Evolutionary conservation across 495 filamentous ascomycete species (phyloP), one percentile per base, ranked within the genome.

Genomic region (Eremomyces bilateralis): DNA sequence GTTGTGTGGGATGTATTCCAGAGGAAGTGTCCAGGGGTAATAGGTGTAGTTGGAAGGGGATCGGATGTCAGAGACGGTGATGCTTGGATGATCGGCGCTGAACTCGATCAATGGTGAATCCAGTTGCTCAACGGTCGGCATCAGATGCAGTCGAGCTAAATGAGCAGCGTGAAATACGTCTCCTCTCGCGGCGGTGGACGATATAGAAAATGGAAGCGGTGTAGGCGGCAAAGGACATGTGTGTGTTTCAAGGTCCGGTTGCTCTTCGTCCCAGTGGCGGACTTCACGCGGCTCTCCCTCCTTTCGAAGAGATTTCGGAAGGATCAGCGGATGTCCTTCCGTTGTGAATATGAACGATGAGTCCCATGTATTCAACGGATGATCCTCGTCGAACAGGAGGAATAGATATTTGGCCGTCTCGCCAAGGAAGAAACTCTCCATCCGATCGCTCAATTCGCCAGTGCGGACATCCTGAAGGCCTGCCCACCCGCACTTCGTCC

Each of bases 381-480:
- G 88, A 12, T 71, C 63, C 21, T 68, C 63, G 33, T 88, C 77
- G 53, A 85, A 95, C 1, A 95, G 66, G 25, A 97, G 58, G 41
- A 82, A 91, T 35, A 97, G 58, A 53, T 97, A 97, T 53, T 94
- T 93, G 35, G 79, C 72, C 0, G 88, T 97, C 54, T 97, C 88
- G 2, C 90, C 83, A 1, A 95, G 62, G 52, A 93, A 95, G 60
- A 97, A 97, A 53, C 88, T 95, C 58, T 97, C 88, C 88, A 97
- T 97, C 13, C 88, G 75, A 48, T 97, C 88, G 46, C 67, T 84
- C 49, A 76, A 72, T 52, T 94, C 79, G 0, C 85, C 90, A 28
- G 66, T 82, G 20, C 75, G 61, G 6, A 97, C 88, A 54, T 95
- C 80, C 44, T 91, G 77, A n/a, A 97, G 62, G 0, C 85, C 85